Conservation (phyloP, 2,329 filamentous ascomycete species). For the Plenodomus tracheiphilus region DNA sequence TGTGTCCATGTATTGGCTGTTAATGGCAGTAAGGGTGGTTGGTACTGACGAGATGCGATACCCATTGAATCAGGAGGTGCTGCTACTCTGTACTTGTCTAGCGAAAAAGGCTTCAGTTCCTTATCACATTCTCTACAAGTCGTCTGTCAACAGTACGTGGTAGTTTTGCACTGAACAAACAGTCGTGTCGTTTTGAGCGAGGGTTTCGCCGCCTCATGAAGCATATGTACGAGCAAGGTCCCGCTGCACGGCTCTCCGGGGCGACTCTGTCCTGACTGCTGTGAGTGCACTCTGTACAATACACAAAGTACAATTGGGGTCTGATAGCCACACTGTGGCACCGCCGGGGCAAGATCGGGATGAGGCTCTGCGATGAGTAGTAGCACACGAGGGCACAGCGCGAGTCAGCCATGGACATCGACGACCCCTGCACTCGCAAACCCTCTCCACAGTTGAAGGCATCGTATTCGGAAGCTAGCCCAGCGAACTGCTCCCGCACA, state of each 20-base stretch:
- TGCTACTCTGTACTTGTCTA: slow-evolving; percentile 34
- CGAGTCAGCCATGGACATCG: not conserved
- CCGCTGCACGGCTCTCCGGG: too few relatives aligned
- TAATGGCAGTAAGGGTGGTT: slow-evolving; percentile 36
- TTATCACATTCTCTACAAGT: slow-evolving; percentile 23
- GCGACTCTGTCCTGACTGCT: too few relatives aligned
- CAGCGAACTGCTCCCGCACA: not conserved
- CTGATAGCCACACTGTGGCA: not conserved
- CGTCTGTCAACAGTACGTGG: slow-evolving; percentile 6
- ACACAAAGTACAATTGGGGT: too few relatives aligned
- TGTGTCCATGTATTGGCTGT: slow-evolving; percentile 15
- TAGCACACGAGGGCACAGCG: not conserved
- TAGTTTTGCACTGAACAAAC: slow-evolving; percentile 13
- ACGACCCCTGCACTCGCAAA: not conserved
- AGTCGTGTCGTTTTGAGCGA: slow-evolving; percentile 5
- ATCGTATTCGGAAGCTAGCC: not conserved
- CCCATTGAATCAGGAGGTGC: slow-evolving; percentile 45
- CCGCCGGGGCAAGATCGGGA: not conserved
- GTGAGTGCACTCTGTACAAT: not conserved
- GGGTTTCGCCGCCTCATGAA: too few relatives aligned
- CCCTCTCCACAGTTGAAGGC: slow-evolving; percentile 1
- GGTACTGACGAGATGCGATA: slow-evolving; percentile 46
- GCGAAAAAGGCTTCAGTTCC: slow-evolving; percentile 20
- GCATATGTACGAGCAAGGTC: too few relatives aligned
- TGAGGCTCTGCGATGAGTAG: not conserved